Percentiles rank a stretch among this genome's conserved stretches.
Conservation (phyloP, 2,329 filamentous ascomycete genomes). For the Lanzia echinophila region DNA sequence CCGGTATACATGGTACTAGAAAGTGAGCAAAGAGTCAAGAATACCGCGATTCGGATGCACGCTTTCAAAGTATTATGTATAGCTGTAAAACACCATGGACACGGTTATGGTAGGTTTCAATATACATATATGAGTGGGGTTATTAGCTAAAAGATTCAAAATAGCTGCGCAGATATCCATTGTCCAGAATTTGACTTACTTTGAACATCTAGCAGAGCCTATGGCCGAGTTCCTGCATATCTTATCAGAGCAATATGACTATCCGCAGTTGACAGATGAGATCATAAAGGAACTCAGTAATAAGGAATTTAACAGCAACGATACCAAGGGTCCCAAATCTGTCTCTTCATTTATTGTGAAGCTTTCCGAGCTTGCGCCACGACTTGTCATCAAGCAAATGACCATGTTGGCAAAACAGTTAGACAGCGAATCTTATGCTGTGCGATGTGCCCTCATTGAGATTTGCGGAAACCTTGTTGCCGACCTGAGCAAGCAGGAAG, state of each 20-base stretch:
- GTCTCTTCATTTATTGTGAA: conserved; percentile 91
- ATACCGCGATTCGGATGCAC: conserved; percentile 85
- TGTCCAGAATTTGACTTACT: conserved; percentile 95
- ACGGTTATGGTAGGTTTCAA: conserved; percentile 72
- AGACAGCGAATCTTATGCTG: conserved; percentile 94
- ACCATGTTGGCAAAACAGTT: conserved; percentile 89
- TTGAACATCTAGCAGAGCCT: conserved; percentile 95
- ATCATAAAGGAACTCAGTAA: conserved; percentile 90
- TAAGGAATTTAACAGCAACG: conserved; percentile 97
- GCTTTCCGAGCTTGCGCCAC: conserved; percentile 83
- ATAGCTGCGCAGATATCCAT: conserved; percentile 95
- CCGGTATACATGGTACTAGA: conserved; percentile 92
- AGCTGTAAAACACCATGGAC: conserved; percentile 94
- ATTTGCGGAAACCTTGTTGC: conserved; percentile 93
- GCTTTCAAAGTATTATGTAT: conserved; percentile 95
- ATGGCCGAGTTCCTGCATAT: conserved; percentile 99
- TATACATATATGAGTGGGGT: neutral
- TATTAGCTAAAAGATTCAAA: conserved; percentile 25
- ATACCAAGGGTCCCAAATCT: conserved; percentile 91
- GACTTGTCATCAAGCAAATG: conserved; percentile 95
- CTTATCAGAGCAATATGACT: conserved; percentile 93
- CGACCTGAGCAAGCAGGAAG: conserved; percentile 84
- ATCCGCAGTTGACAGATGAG: conserved; percentile 89
- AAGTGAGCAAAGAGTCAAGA: conserved; percentile 88
- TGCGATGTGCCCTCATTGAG: conserved; percentile 90